Conservation (phyloP, 176 grass and related monocot species). For the Musa acuminata region DNA sequence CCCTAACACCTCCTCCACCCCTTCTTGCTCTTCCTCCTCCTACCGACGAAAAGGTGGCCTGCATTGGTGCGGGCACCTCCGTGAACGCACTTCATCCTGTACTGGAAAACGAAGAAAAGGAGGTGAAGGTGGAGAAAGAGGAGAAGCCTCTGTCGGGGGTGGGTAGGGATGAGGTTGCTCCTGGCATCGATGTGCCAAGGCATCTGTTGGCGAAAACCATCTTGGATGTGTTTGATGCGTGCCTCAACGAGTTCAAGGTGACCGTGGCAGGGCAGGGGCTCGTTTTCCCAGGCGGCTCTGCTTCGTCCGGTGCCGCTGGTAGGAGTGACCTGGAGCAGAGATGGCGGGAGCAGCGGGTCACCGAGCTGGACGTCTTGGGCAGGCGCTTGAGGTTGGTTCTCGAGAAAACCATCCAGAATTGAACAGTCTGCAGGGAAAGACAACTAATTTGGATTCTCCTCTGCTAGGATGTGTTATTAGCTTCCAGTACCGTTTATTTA, state of each 20-base stretch:
- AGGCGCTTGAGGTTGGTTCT: too few species aligned
- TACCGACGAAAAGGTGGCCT: not conserved
- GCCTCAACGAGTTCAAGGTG: constrained; percentile 40
- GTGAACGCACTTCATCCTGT: not conserved
- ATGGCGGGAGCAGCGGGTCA: too few species aligned
- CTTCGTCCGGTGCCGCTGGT: not conserved
- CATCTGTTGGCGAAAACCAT: constrained; percentile 35
- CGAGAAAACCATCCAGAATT: too few species aligned
- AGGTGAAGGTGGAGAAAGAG: constrained; percentile 20
- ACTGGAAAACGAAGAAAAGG: constrained; percentile 7
- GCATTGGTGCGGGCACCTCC: not conserved
- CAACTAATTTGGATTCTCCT: too few species aligned
- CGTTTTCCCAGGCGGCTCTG: not conserved
- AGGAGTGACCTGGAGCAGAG: not conserved
- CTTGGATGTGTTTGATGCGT: constrained; percentile 78
- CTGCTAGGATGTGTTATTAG: too few species aligned
- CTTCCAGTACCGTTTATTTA: too few species aligned
- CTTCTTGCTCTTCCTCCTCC: not conserved
- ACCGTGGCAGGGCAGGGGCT: not conserved
- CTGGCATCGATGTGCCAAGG: not conserved
- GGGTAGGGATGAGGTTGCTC: constrained; percentile 15
- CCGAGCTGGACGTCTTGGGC: too few species aligned
- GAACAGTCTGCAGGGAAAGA: too few species aligned
- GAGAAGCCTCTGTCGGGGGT: constrained; percentile 7
- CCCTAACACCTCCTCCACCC: not conserved